phyloP scores from a whole-genome alignment of 208 protist species.

The Zelonia costaricensis region DNA sequence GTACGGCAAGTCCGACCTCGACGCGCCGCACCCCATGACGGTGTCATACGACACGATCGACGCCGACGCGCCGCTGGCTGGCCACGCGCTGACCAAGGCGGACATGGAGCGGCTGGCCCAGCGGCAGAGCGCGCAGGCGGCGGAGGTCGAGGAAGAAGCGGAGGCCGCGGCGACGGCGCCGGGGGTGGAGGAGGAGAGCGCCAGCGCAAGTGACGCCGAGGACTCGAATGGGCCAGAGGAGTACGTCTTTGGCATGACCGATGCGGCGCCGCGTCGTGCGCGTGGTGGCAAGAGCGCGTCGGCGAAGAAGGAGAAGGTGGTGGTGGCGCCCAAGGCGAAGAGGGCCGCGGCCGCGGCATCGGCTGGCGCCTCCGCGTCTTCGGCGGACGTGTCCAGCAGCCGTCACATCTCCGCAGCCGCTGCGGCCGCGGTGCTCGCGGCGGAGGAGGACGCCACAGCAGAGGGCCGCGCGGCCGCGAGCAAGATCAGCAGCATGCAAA shows the following conservation, averaged over 20 bases:
- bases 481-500: slow-evolving; percentile 42
- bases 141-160: not conserved
- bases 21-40: slow-evolving; percentile 68
- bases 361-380: not conserved
- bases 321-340: slow-evolving; percentile 1
- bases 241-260: slow-evolving; percentile 66
- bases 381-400: not conserved
- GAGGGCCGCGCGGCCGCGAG: not conserved
- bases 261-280: slow-evolving; percentile 36
- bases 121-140: not conserved
- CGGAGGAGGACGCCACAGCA: slow-evolving; percentile 4
- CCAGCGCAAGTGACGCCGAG: slow-evolving; percentile 10
- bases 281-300: not conserved
- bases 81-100: slow-evolving; percentile 66
- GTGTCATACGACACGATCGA: slow-evolving; percentile 54
- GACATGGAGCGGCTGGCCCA: slow-evolving; percentile 47
- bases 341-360: slow-evolving; percentile 2
- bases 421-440: not conserved
- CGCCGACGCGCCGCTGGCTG: slow-evolving; percentile 57
- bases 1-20: slow-evolving; percentile 61
- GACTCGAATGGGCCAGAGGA: slow-evolving; percentile 61
- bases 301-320: slow-evolving; percentile 19
- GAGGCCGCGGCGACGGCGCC: slow-evolving; percentile 4
- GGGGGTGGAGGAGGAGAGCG: slow-evolving; percentile 1
- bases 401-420: not conserved